Conservation (phyloP, 2,329 filamentous ascomycete genomes). For the Aspergillus intermedius region DNA sequence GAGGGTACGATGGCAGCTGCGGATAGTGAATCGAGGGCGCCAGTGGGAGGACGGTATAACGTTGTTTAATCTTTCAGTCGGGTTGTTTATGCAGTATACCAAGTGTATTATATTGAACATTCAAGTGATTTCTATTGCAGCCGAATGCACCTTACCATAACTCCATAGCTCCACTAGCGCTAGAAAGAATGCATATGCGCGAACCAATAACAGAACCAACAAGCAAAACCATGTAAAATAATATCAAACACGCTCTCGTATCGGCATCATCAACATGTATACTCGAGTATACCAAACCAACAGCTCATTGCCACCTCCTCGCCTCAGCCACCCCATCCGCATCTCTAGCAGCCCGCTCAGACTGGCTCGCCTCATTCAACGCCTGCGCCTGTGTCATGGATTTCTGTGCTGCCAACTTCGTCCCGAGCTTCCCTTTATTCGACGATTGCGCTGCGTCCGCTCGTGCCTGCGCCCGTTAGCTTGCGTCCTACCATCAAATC, state of each 20-base stretch:
- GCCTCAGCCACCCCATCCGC: slow-evolving; percentile 57
- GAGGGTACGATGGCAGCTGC: slow-evolving; percentile 86
- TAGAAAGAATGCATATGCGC: no score
- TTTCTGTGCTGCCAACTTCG: slow-evolving; percentile 68
- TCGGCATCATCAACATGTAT: not conserved
- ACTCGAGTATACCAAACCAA: not conserved
- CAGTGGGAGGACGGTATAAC: slow-evolving; percentile 75
- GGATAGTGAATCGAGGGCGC: slow-evolving; percentile 74
- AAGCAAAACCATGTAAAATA: not conserved
- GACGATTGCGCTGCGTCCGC: slow-evolving; percentile 47
- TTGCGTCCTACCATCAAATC: not conserved
- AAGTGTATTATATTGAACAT: slow-evolving; percentile 11
- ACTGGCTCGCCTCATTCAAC: slow-evolving; percentile 60
- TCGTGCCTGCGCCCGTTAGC: slow-evolving; percentile 50
- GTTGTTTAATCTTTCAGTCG: slow-evolving; percentile 55
- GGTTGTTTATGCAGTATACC: slow-evolving; percentile 1
- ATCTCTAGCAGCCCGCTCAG: slow-evolving; percentile 60
- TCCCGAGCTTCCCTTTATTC: slow-evolving; percentile 60
- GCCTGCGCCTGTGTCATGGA: slow-evolving; percentile 63
- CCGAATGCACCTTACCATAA: not conserved
- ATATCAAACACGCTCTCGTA: not conserved
- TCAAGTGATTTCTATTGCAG: no score
- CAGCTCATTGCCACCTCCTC: slow-evolving; percentile 50
- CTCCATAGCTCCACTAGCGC: not conserved
- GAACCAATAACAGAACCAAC: not conserved